Base-by-base conservation (phyloP, 140 eudicot species). In the Anethum foeniculum region DNA sequence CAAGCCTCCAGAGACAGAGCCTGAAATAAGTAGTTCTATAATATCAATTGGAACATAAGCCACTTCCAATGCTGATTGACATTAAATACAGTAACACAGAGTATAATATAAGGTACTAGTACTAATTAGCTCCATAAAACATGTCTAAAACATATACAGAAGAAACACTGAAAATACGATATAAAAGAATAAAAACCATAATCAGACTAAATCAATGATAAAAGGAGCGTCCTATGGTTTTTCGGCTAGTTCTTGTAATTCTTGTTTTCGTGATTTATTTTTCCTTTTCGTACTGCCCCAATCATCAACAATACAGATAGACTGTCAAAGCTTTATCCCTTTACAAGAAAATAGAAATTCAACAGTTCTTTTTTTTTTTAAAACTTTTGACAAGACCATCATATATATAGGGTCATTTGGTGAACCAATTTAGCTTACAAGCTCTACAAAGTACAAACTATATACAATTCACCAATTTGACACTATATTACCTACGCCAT, bases 1-100 rank as follows among this genome's bases (percentile, higher is more conserved):
- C 75, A 84, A 76, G 13, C 86, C 85, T 76, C 85, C 86, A 44
- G 56, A 76, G 30, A 80, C 90, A 81, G 86, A 85, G 75, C 94
- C 94, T 86, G 79, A 76, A 87, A 38, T 30, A 67, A 14, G 15
- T 12, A 67, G 73, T 27, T 12, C 6, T 6, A 32, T 6, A 30
- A 67, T 34, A 68, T 14, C 21, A 67, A n/a, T 62, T 62, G 36
- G 36, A 62, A 10, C 36, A 27, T 62, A 62, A 62, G 18, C 36
- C 71, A 23, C 71, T 27, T 25, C 71, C 2, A 27, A 4, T 25
- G 36, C 71, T 27, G 36, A 25, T 18, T 62, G 36, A 62, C 0
- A 62, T 34, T 11, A 25, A 9, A 60, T 60, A 41, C 46, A 41
- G 46, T 41, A 10, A 60, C 69, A 25, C 6, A 11, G 15, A 60